Percentiles rank a stretch among this genome's conserved stretches.
Evolutionary conservation across 192 early-diverging fungal species (phyloP).

Genomic region (Backusella psychrophila): DNA sequence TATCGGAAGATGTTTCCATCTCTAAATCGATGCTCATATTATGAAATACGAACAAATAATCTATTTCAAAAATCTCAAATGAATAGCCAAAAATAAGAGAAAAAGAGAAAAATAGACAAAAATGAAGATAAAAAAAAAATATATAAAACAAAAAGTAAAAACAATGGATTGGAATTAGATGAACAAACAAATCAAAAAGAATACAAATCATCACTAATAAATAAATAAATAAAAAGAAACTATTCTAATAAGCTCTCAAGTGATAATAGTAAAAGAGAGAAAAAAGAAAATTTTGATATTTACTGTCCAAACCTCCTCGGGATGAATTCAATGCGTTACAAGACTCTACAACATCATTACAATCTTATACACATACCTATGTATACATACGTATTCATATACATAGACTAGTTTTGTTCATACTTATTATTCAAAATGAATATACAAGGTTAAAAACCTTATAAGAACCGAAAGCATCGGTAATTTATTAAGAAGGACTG

Average conservation of each 20-base stretch:
- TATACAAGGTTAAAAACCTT: neutral
- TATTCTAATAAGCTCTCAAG: neutral
- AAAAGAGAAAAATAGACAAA: neutral
- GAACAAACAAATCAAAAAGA: too few relatives aligned
- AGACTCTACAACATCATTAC: neutral
- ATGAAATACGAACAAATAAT: neutral
- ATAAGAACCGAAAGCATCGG: neutral
- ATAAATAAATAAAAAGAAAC: neutral
- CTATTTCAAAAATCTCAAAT: too few relatives aligned
- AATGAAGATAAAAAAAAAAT: neutral
- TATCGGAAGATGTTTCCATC: neutral
- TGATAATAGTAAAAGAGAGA: neutral
- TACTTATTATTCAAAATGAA: too few relatives aligned
- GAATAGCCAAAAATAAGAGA: neutral
- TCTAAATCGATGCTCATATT: neutral
- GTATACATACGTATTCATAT: too few relatives aligned
- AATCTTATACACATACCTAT: neutral
- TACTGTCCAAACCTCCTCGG: conserved; percentile 3
- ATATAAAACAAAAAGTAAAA: too few relatives aligned
- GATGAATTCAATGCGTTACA: neutral
- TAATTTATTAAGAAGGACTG: neutral
- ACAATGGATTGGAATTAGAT: neutral
- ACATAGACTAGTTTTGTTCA: too few relatives aligned
- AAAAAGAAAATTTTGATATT: neutral
- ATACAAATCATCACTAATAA: neutral